phyloP scores from a whole-genome alignment of 192 early-diverging fungal genomes.

The Dimargaris cristalligena region DNA sequence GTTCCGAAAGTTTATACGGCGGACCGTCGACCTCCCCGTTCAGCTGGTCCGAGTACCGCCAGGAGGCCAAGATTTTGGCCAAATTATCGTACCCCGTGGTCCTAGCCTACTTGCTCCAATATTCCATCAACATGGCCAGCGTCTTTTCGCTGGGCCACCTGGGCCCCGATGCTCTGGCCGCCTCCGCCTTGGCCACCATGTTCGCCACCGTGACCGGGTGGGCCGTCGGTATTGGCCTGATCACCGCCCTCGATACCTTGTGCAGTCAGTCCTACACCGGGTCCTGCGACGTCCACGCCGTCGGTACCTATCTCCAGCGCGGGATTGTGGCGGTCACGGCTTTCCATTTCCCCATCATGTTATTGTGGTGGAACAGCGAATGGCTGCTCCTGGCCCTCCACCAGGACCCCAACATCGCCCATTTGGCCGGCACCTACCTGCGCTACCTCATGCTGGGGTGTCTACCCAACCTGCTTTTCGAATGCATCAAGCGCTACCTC shows the following conservation, averaged over 20 bases:
- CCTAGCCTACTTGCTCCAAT: constrained; percentile 47
- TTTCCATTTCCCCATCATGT: constrained; percentile 50
- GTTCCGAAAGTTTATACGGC: too few species aligned
- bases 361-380: constrained; percentile 56
- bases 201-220: constrained; percentile 49
- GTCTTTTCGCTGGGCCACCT: constrained; percentile 45
- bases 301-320: constrained; percentile 66
- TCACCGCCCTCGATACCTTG: constrained; percentile 58
- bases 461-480: constrained; percentile 61
- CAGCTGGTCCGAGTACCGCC: neutral
- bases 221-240: constrained; percentile 47
- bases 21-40: constrained; percentile 1
- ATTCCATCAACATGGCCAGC: constrained; percentile 42
- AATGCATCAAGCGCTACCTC: constrained; percentile 71
- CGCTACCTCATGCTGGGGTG: constrained; percentile 49
- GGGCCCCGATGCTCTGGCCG: constrained; percentile 43
- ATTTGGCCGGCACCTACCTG: constrained; percentile 52
- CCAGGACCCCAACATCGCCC: constrained; percentile 58
- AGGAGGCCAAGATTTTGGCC: neutral
- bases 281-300: constrained; percentile 38
- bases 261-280: constrained; percentile 58
- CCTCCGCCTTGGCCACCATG: constrained; percentile 53
- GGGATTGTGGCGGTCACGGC: constrained; percentile 56
- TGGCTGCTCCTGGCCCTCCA: constrained; percentile 41
- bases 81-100: constrained; percentile 25